These are phyloP conservation scores for Candida railenensis DNA, from an alignment of 805 yeast species.

Conservation along the genomic window DNA sequence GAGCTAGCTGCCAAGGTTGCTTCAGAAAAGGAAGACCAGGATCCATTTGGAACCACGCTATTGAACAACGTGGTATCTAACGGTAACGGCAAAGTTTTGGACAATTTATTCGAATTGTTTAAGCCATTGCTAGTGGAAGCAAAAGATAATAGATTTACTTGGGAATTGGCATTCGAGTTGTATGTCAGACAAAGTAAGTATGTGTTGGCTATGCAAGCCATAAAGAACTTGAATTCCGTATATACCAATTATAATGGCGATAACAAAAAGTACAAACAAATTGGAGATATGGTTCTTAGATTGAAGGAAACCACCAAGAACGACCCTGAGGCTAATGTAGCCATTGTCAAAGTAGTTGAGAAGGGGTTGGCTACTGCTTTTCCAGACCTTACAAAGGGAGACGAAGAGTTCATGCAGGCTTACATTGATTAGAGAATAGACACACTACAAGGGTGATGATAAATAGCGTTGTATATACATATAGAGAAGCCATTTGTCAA, in stretches of 20 bases:
- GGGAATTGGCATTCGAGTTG: conserved; percentile 44
- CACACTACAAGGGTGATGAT: background rate
- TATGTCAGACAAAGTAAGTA: conserved; percentile 44
- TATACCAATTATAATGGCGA: conserved; percentile 21
- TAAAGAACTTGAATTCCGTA: conserved; percentile 41
- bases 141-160: conserved; percentile 32
- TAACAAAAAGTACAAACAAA: conserved; percentile 13
- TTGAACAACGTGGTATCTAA: conserved; percentile 23
- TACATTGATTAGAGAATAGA: conserved; percentile 9
- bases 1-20: conserved; percentile 49
- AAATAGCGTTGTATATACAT: conserved; percentile 5
- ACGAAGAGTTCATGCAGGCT: conserved; percentile 13
- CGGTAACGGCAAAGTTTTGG: conserved; percentile 38
- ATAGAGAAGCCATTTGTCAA: conserved; percentile 4
- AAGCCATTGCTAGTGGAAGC: conserved; percentile 44
- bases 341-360: conserved; percentile 42
- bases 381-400: conserved; percentile 25
- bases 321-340: conserved; percentile 43
- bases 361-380: conserved; percentile 35
- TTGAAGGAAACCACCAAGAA: conserved; percentile 27
- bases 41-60: conserved; percentile 56
- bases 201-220: conserved; percentile 44
- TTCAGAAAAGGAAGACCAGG: conserved; percentile 50
- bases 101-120: conserved; percentile 39
- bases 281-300: conserved; percentile 30